Base-by-base conservation (phyloP, 73 alveolate species). In the Breviolum minutum region DNA sequence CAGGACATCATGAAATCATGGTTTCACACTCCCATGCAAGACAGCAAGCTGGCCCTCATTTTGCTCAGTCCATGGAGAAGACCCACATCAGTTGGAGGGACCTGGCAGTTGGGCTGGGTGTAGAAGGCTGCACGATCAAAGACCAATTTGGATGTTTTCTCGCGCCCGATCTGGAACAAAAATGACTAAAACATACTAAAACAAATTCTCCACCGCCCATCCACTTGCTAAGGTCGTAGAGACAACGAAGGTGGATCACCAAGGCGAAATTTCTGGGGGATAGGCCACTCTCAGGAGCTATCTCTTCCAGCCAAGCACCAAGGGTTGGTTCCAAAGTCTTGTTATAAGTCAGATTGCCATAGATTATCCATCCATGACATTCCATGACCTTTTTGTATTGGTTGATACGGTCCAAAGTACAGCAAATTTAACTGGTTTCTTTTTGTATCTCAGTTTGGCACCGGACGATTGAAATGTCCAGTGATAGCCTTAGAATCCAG, bases 181-280 rank as follows among this genome's bases (percentile, higher is more conserved):
- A 2, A 40, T 40, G 54, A 40, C 3, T 40, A 40, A 40, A 40
- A 40, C 54, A 3, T 40, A n/a, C n/a, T n/a, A n/a, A n/a, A n/a
- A n/a, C n/a, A 17, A 68, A 22, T 22, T 6, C 77, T 14, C 77
- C 77, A 68, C 17, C n/a, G 17, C 62, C 81, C 63, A 77, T 2
- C 63, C 87, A 68, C 77, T 68, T 22, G 77, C 26, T 5, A 76
- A 92, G 97, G 97, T 74, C 97, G 97, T 40, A 73, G 97, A 30
- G 99, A 94, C 94, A 76, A 94, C 60, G 99, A 94, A n/a, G 99
- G 99, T 19, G 99, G 99, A 77, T 94, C 99, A 7, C 99, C 99
- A 62, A 63, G 99, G 99, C 69, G 30, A 12, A 30, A 29, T 13
- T 12, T 16, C 24, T 68, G 5, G 54, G 5, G 54, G n/a, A 68